A percentile compares a stretch with the other conserved stretches of the same genome.
Evolutionary conservation across 768 basidiomycete species (phyloP).

Genomic region (Suillus spraguei): DNA sequence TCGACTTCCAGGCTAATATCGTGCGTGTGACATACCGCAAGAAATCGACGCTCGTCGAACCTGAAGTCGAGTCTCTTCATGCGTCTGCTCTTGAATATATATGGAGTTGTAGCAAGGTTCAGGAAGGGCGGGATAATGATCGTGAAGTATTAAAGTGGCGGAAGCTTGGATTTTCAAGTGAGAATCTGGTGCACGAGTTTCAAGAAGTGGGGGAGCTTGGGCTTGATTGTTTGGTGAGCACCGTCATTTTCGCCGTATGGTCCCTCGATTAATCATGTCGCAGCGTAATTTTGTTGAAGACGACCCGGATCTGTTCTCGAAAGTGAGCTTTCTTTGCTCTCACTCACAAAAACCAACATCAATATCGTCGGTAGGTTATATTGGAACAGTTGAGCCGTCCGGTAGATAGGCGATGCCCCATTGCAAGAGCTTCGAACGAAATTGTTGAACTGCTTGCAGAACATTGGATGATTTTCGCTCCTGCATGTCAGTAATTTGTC

Average conservation of each 20-base stretch:
- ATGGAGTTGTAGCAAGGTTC: constrained; percentile 64
- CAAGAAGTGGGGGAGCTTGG: constrained; percentile 79
- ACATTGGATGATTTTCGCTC: constrained; percentile 84
- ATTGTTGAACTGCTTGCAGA: constrained; percentile 83
- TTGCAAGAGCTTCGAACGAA: constrained; percentile 83
- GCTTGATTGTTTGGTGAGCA: constrained; percentile 76
- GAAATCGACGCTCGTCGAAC: constrained; percentile 78
- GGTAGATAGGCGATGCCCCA: constrained; percentile 74
- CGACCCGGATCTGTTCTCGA: constrained; percentile 74
- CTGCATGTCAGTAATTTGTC: constrained; percentile 60
- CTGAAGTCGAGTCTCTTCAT: constrained; percentile 62
- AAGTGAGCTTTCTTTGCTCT: constrained; percentile 42
- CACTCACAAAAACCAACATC: constrained; percentile 6
- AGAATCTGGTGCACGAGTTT: constrained; percentile 78
- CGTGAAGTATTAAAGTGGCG: constrained; percentile 68
- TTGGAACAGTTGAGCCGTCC: constrained; percentile 81
- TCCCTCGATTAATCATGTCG: not conserved
- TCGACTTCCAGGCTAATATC: constrained; percentile 89
- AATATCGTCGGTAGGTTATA: constrained; percentile 53
- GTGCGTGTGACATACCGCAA: constrained; percentile 77
- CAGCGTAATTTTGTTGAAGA: constrained; percentile 70
- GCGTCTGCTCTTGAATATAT: constrained; percentile 60
- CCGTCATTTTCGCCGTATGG: constrained; percentile 2
- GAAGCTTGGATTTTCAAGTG: constrained; percentile 74
- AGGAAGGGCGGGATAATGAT: constrained; percentile 51